phyloP scores from a whole-genome alignment of 257 asterid genomes.

The Perilla frutescens region DNA sequence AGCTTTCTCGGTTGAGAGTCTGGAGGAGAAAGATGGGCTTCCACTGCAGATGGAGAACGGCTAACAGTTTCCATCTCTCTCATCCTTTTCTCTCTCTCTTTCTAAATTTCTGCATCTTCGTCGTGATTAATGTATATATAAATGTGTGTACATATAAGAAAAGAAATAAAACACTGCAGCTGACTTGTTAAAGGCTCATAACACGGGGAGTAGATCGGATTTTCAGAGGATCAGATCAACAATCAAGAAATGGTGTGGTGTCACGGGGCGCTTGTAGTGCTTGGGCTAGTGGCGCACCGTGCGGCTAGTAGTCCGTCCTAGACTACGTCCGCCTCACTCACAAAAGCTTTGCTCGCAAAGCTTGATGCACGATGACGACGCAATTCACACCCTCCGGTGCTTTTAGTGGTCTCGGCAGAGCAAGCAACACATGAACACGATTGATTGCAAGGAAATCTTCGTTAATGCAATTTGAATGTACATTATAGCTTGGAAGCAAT shows the following conservation, averaged over 20 bases:
- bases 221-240: not conserved
- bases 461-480: too few species aligned
- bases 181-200: constrained; percentile 19
- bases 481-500: too few species aligned
- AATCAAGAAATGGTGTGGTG: constrained; percentile 20
- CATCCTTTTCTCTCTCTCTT: constrained; percentile 16
- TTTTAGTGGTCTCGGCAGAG: too few species aligned
- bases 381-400: too few species aligned
- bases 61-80: constrained; percentile 48
- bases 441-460: too few species aligned
- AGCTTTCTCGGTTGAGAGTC: constrained; percentile 35
- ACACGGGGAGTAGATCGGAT: not conserved
- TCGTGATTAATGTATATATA: not conserved
- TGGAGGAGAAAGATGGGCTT: constrained; percentile 34
- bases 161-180: constrained; percentile 12
- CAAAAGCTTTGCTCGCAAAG: too few species aligned
- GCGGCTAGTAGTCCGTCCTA: too few species aligned
- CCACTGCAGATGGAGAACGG: constrained; percentile 32
- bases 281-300: too few species aligned
- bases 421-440: too few species aligned
- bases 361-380: too few species aligned
- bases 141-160: not conserved
- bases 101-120: not conserved
- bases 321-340: too few species aligned
- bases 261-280: too few species aligned